Evolutionary conservation across 768 basidiomycete species (phyloP).

Genomic region (Wakefieldia striispora): DNA sequence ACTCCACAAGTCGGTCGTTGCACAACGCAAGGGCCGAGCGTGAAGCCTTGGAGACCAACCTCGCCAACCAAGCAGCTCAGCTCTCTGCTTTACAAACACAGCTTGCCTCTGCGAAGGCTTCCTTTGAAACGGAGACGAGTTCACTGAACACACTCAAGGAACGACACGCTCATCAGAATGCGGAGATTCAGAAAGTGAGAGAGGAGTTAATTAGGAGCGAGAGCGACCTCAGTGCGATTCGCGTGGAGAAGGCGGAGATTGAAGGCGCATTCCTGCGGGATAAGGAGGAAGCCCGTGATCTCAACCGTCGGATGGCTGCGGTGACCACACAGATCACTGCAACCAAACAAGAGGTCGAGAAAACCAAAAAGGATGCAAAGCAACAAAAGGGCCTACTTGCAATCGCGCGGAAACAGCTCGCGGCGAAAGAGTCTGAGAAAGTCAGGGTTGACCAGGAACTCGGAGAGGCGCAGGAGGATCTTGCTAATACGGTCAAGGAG

Average conservation of each 20-base stretch:
- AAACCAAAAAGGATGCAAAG: conserved; percentile 88
- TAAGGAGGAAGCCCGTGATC: conserved; percentile 88
- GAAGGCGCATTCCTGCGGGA: conserved; percentile 85
- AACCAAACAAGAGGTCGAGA: conserved; percentile 77
- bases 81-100: conserved; percentile 81
- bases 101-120: conserved; percentile 76
- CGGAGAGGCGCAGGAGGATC: conserved; percentile 59
- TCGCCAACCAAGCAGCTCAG: conserved; percentile 69
- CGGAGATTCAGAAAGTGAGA: conserved; percentile 67
- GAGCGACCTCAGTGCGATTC: conserved; percentile 85
- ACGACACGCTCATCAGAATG: conserved; percentile 61
- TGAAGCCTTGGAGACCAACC: conserved; percentile 55
- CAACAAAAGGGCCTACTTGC: conserved; percentile 95
- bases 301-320: conserved; percentile 84
- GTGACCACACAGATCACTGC: conserved; percentile 68
- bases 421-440: conserved; percentile 75
- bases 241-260: conserved; percentile 88
- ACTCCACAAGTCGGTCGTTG: conserved; percentile 73
- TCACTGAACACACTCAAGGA: conserved; percentile 66
- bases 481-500: conserved; percentile 51
- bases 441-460: conserved; percentile 71
- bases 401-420: conserved; percentile 92
- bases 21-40: conserved; percentile 67
- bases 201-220: conserved; percentile 86
- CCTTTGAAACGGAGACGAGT: conserved; percentile 82